Percentiles rank a stretch among this genome's conserved stretches.
phyloP scores from a whole-genome alignment of 306 rosid species.

The Rosa rugosa region DNA sequence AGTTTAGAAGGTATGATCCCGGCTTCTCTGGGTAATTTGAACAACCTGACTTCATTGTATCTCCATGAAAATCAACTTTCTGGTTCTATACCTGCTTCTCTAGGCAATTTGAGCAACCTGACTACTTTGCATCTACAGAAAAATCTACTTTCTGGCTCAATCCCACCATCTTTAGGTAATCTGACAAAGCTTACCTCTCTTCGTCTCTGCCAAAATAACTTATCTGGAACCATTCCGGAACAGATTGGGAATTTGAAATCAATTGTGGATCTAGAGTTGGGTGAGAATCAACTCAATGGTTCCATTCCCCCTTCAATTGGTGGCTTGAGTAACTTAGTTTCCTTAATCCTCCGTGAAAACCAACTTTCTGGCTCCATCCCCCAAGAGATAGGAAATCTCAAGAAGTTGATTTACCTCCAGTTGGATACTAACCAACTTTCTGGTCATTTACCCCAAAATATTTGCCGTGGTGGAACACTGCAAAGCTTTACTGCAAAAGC shows the following conservation, averaged over 20 bases:
- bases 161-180: neutral
- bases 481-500: slow-evolving; percentile 19
- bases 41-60: too few relatives aligned
- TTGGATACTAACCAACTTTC: slow-evolving; percentile 35
- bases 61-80: too few relatives aligned
- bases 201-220: neutral
- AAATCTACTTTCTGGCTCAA: neutral
- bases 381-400: slow-evolving; percentile 8
- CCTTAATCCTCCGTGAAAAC: slow-evolving; percentile 23
- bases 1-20: too few relatives aligned
- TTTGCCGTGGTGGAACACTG: slow-evolving; percentile 12
- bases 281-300: neutral
- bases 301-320: slow-evolving; percentile 15
- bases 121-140: neutral
- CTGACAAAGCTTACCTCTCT: neutral
- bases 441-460: slow-evolving; percentile 33
- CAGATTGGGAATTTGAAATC: neutral
- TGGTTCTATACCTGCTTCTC: neutral
- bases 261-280: neutral
- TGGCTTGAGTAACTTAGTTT: slow-evolving; percentile 9
- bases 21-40: too few relatives aligned
- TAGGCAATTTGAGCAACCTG: slow-evolving; percentile 3
- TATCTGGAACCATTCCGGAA: neutral
- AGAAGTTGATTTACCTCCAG: neutral
- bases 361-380: slow-evolving; percentile 36